phyloP scores from a whole-genome alignment of 139 green algal genomes.

The Chlamydomonas sphaeroides region DNA sequence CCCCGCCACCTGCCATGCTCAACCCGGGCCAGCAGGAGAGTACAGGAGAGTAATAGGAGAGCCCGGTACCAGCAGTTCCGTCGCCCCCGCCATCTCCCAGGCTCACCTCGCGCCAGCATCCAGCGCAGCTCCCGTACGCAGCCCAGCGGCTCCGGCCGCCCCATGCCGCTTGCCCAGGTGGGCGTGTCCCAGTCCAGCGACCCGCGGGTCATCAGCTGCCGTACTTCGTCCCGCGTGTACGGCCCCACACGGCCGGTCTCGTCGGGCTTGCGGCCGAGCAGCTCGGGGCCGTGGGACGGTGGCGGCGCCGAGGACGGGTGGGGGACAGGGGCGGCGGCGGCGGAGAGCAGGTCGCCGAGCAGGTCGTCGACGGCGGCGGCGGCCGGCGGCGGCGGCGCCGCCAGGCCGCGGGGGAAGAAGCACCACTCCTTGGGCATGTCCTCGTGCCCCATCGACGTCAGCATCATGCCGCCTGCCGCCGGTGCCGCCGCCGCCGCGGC shows the following conservation, averaged over 20 bases:
- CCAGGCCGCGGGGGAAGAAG: conserved; percentile 61
- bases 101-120: conserved; percentile 61
- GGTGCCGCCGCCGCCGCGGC: background rate
- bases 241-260: conserved; percentile 68
- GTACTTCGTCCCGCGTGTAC: conserved; percentile 78
- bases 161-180: conserved; percentile 61
- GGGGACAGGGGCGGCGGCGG: background rate
- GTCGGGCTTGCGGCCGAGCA: conserved; percentile 22
- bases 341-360: background rate
- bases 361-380: background rate
- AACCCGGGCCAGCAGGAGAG: too few relatives aligned
- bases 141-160: conserved; percentile 54
- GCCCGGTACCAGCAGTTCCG: too few relatives aligned
- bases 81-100: too few relatives aligned
- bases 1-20: too few relatives aligned
- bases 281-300: background rate
- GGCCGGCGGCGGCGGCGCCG: background rate
- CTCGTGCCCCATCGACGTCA: conserved; percentile 58
- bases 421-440: conserved; percentile 83
- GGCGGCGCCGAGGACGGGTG: too few relatives aligned
- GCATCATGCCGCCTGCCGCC: conserved; percentile 39
- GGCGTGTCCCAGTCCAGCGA: conserved; percentile 43
- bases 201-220: conserved; percentile 59
- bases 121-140: conserved; percentile 86
- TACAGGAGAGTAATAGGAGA: too few relatives aligned